Base-by-base conservation (phyloP, 176 grass and related monocot species). In the Areca catechu region DNA sequence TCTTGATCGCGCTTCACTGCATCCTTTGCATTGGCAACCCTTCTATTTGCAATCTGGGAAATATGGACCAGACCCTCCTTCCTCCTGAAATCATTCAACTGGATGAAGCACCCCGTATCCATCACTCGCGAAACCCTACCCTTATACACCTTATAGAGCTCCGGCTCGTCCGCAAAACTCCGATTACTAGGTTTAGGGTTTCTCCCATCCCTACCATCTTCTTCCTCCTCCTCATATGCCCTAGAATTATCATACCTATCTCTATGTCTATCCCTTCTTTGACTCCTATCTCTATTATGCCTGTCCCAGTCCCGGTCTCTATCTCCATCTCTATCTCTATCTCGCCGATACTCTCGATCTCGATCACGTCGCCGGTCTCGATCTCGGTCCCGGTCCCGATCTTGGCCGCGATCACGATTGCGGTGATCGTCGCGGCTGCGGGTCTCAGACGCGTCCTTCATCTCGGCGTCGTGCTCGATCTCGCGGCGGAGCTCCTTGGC, bases 71-170 rank as follows among this genome's bases (percentile, higher is more conserved):
- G 77, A 3, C 91, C 91, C 67, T 96, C 91, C 23, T 77, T 74
- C 19, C 82, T 83, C 5, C 4, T 73, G 21, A 85, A 48, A 66
- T 75, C 82, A 15, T 53, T 82, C 20, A 96, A 80, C 75, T 85
- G 81, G 17, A 96, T 83, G 49, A 96, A 96, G 71, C 86, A 96
- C 3, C 91, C 91, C 1, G 83, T 81, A 52, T 85, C 86, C 83
- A 77, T 84, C 21, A 96, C 86, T 3, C 83, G 60, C 4, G 86
- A 84, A 47, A 96, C 77, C 75, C 83, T 76, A 27, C 86, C 89
- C 16, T 63, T 77, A 71, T 87, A 87, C 27, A 96, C 80, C 58
- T 81, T 58, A 72, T 84, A 84, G 34, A 96, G 64, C 70, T 87
- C 91, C 0, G 77, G 91, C 61, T 84, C 80, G 16, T 83, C 65